Conservation (phyloP, 2,329 filamentous ascomycete genomes). For the Sarocladiaceae sp. region DNA sequence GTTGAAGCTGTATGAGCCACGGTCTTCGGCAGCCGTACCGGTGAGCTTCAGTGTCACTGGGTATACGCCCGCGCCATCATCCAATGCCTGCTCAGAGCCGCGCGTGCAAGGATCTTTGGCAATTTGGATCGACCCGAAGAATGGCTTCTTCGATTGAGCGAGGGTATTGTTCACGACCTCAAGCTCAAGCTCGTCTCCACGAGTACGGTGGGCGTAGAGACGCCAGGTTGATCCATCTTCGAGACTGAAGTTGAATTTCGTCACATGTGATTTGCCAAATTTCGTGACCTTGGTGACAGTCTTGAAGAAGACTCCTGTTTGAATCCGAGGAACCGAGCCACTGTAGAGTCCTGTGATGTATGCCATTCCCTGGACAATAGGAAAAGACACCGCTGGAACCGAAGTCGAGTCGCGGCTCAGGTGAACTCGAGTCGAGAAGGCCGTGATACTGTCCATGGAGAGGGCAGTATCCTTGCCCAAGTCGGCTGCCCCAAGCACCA, state of each 20-base stretch:
- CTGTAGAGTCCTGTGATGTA: conserved; percentile 78
- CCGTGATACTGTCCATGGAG: conserved; percentile 49
- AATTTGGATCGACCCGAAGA: conserved; percentile 77
- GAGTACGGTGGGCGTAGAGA: conserved; percentile 65
- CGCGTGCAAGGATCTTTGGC: conserved; percentile 64
- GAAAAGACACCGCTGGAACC: conserved; percentile 65
- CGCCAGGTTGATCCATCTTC: conserved; percentile 75
- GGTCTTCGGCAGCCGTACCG: conserved; percentile 41
- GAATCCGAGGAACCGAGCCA: conserved; percentile 65
- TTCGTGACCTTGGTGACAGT: conserved; percentile 55
- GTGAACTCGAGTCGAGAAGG: conserved; percentile 62
- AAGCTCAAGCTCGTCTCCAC: conserved; percentile 61
- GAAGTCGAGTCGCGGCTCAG: conserved; percentile 52
- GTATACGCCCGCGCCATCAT: conserved; percentile 73
- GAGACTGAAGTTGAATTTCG: conserved; percentile 71
- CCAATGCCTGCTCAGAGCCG: conserved; percentile 63
- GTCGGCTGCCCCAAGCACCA: conserved; percentile 76
- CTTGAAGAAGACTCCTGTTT: conserved; percentile 71
- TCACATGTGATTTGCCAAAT: conserved; percentile 59
- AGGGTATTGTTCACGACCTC: conserved; percentile 61
- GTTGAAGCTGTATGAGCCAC: conserved; percentile 67
- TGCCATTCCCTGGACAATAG: conserved; percentile 83
- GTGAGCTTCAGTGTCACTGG: conserved; percentile 50
- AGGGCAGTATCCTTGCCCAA: conserved; percentile 57
- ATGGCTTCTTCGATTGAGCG: conserved; percentile 61